A percentile compares a stretch with the other conserved stretches of the same genome.
phyloP scores from a whole-genome alignment of 371 early-diverging fungal genomes.

The Mycotypha africana region DNA sequence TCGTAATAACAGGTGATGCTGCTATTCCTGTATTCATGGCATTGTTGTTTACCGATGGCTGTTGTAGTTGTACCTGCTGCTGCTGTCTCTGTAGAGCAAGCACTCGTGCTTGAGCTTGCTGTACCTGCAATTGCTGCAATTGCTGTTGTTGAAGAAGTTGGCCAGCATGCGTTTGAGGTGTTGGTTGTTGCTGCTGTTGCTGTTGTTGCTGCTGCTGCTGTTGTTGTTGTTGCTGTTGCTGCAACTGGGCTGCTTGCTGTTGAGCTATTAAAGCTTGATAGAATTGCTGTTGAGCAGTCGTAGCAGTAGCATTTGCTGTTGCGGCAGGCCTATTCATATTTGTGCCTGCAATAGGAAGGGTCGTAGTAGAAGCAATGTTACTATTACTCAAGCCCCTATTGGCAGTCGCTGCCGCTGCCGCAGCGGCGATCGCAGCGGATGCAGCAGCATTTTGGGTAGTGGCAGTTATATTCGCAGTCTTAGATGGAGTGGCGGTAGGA shows the following conservation, averaged over 20 bases:
- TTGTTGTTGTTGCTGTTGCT: constrained; percentile 16
- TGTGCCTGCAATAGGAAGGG: too few relatives aligned
- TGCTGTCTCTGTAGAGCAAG: constrained; percentile 1
- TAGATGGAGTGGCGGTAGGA: too few relatives aligned
- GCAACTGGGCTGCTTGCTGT: constrained; percentile 23
- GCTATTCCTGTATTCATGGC: not conserved
- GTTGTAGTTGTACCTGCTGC: not conserved
- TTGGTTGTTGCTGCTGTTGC: constrained; percentile 20
- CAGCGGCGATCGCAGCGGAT: constrained; percentile 22
- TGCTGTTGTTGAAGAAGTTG: too few relatives aligned
- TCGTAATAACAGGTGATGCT: constrained; percentile 3
- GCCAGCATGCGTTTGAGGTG: constrained; percentile 24
- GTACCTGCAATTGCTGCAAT: constrained; percentile 12
- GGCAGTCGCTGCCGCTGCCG: too few relatives aligned
- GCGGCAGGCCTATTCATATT: too few relatives aligned
- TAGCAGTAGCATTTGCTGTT: constrained; percentile 17
- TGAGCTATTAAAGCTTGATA: constrained; percentile 18
- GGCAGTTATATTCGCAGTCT: too few relatives aligned
- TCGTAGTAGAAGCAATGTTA: too few relatives aligned
- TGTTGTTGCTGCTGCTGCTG: constrained; percentile 4
- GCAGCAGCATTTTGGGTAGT: too few relatives aligned
- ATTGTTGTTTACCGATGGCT: constrained; percentile 7
- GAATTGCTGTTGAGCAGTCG: constrained; percentile 5
- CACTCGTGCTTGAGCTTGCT: constrained; percentile 12
- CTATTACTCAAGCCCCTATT: too few relatives aligned